These are phyloP conservation scores for Solanum aculeatissimum DNA, from an alignment of 305 asterid species.

Conservation along the genomic window DNA sequence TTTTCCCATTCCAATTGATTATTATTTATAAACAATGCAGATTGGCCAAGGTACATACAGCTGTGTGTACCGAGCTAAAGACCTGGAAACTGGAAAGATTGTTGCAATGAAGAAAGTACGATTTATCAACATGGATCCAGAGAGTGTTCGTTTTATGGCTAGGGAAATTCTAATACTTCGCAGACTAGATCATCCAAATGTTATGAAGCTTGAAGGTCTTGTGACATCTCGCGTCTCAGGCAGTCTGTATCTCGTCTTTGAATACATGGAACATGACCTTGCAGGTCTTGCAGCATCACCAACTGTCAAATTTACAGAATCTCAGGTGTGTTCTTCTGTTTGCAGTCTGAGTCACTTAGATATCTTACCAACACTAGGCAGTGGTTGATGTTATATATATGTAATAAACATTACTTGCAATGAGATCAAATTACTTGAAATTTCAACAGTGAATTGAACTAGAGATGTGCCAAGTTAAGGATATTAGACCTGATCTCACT, in stretches of 20 bases:
- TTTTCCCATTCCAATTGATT: neutral
- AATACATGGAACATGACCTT: slow-evolving; percentile 93
- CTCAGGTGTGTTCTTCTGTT: slow-evolving; percentile 48
- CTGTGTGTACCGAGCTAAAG: slow-evolving; percentile 85
- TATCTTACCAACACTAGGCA: neutral
- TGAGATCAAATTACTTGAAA: neutral
- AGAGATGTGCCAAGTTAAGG: neutral
- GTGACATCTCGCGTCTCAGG: slow-evolving; percentile 83
- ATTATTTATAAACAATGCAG: slow-evolving; percentile 20
- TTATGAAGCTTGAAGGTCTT: slow-evolving; percentile 84
- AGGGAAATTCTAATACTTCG: slow-evolving; percentile 82
- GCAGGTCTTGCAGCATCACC: slow-evolving; percentile 73
- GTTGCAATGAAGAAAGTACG: slow-evolving; percentile 87
- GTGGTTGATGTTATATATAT: neutral
- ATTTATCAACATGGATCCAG: slow-evolving; percentile 83
- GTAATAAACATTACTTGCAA: neutral
- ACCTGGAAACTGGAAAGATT: slow-evolving; percentile 62
- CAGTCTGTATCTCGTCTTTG: slow-evolving; percentile 75
- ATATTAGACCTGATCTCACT: neutral
- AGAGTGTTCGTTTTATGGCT: slow-evolving; percentile 87
- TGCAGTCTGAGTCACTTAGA: neutral
- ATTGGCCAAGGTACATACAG: slow-evolving; percentile 96
- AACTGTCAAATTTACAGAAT: slow-evolving; percentile 46
- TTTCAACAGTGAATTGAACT: neutral
- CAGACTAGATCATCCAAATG: slow-evolving; percentile 79